These are phyloP conservation scores for Crithidia bombi DNA, from an alignment of 208 protist species.

Conservation along the genomic window DNA sequence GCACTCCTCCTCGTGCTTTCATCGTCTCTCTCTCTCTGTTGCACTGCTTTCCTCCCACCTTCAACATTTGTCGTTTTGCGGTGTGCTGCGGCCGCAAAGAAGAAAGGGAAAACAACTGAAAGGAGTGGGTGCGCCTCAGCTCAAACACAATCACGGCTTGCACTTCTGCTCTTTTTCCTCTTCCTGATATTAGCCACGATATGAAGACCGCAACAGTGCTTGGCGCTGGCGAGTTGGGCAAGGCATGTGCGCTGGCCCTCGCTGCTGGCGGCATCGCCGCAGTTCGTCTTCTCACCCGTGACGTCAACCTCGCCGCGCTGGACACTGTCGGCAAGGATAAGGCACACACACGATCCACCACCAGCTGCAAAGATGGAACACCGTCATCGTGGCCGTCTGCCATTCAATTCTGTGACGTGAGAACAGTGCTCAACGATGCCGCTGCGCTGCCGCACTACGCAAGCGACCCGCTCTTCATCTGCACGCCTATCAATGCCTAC, in stretches of 20 bases:
- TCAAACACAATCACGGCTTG: too few species aligned
- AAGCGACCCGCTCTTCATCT: slow-evolving; percentile 32
- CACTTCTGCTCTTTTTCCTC: background rate
- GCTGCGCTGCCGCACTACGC: background rate
- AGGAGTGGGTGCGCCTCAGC: too few species aligned
- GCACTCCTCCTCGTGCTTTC: too few species aligned
- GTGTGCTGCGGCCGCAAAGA: too few species aligned
- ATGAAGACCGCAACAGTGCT: slow-evolving; percentile 52
- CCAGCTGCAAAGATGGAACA: background rate
- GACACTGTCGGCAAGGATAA: background rate
- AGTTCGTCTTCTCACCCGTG: slow-evolving; percentile 31
- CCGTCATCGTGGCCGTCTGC: slow-evolving; percentile 8
- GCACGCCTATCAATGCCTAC: slow-evolving; percentile 32
- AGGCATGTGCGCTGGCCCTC: slow-evolving; percentile 72
- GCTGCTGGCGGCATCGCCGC: slow-evolving; percentile 27
- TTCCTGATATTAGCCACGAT: background rate
- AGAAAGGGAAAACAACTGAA: too few species aligned
- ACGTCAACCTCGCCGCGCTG: background rate
- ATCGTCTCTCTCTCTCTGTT: slow-evolving; percentile 15
- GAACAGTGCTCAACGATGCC: background rate
- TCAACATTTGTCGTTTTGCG: too few species aligned
- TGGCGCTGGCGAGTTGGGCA: slow-evolving; percentile 70
- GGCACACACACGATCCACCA: background rate
- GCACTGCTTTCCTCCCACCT: too few species aligned
- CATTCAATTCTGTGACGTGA: background rate